Evolutionary conservation across 73 alveolate genomes (phyloP).

Genomic region (Uronychia setigera): DNA sequence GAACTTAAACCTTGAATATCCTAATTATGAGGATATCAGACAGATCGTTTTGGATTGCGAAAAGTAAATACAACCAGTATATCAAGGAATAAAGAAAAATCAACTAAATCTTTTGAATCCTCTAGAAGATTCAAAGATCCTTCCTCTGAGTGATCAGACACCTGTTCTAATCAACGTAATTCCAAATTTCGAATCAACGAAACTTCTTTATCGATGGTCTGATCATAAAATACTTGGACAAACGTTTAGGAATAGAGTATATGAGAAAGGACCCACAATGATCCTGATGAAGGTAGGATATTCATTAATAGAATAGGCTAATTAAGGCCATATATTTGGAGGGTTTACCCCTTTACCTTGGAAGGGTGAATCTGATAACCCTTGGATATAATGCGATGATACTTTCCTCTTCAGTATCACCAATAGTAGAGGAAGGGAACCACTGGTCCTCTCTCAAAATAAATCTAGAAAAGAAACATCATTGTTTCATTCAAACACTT

Average conservation of each 20-base stretch:
- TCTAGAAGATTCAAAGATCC: slow-evolving; percentile 41
- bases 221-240: slow-evolving; percentile 10
- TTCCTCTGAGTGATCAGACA: slow-evolving; percentile 41
- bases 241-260: background rate
- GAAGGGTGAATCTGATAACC: slow-evolving; percentile 24
- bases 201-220: slow-evolving; percentile 12
- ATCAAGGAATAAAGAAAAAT: slow-evolving; percentile 20
- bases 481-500: slow-evolving; percentile 52
- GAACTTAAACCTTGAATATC: slow-evolving; percentile 9
- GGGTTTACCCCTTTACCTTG: slow-evolving; percentile 16
- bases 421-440: slow-evolving; percentile 55
- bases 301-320: background rate
- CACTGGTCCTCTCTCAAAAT: slow-evolving; percentile 5
- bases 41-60: background rate
- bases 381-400: slow-evolving; percentile 27
- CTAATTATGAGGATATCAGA: too few relatives aligned
- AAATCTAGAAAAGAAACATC: slow-evolving; percentile 21
- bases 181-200: slow-evolving; percentile 50
- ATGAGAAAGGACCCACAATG: slow-evolving; percentile 19
- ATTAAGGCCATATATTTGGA: slow-evolving; percentile 37
- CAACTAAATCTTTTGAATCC: slow-evolving; percentile 44
- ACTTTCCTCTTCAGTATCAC: slow-evolving; percentile 52
- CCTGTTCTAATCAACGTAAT: slow-evolving; percentile 38
- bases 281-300: background rate
- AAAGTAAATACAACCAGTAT: background rate